Base-by-base conservation (phyloP, 345 rosid species). In the Geranium rotundifolium region DNA sequence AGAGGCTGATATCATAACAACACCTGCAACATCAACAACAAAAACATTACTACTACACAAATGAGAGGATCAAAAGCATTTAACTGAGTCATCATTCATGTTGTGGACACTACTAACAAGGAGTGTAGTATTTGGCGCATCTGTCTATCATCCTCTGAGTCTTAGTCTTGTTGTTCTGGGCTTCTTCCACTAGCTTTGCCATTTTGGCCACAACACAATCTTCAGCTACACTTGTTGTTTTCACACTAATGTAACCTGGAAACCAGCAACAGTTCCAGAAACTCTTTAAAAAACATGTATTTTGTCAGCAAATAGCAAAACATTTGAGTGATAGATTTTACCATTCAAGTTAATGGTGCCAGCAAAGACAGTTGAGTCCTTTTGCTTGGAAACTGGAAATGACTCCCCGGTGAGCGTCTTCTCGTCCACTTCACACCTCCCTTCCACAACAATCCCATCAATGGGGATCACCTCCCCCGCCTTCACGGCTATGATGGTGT, bases 151-250 rank as follows among this genome's bases (percentile, higher is more conserved):
- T 73, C 72, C 85, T 86, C 67, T 90, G 95, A 17, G 89, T 81
- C 66, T 58, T 82, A 2, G 97, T 74, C 80, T 85, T 86, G 79
- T 82, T 76, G 73, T 79, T 93, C 56, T 93, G 97, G 67, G 99
- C 96, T 73, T 90, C 96, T 80, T 93, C 99, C 16, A 93, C 99
- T 1, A 93, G 92, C 72, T 82, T 86, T 34, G 85, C 78, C 97
- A 93, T 82, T 76, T 85, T 86, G 0, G 97, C 90, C 59, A 93
- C 95, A 29, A 82, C 81, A 60, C 92, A 90, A 58, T 90, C 97
- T 75, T 86, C 86, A 30, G 99, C 92, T 30, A 93, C 58, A 57
- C 86, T 84, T 52, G 95, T 82, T 37, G 97, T 89, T 69, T 78
- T 86, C 14, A 93, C 78, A 58, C 77, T 77, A 19, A 93, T 72